phyloP scores from a whole-genome alignment of 2,329 filamentous ascomycete species.

The Thelonectria blattea region DNA sequence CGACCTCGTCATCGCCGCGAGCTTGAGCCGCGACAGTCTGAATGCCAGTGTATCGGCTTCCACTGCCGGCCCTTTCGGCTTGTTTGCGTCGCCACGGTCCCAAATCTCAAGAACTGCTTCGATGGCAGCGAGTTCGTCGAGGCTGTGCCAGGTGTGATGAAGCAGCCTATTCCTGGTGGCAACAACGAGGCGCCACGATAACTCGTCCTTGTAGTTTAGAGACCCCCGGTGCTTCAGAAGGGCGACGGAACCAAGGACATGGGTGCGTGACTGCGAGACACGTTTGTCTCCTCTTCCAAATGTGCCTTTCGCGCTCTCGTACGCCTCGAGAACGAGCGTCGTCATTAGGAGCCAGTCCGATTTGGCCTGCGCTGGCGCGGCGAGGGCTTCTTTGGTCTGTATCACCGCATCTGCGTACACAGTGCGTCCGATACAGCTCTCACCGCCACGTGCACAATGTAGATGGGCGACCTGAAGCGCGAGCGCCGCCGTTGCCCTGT shows the following conservation, averaged over 20 bases:
- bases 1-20: not conserved
- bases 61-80: not conserved
- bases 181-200: conserved; percentile 14
- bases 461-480: conserved; percentile 8
- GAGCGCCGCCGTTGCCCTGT: conserved; percentile 8
- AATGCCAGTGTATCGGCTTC: conserved; percentile 8
- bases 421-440: not conserved
- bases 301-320: not conserved
- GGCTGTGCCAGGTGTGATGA: not conserved
- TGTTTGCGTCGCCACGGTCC: not conserved
- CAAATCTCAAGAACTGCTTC: not conserved
- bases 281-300: not conserved
- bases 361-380: conserved; percentile 2
- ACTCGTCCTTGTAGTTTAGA: conserved; percentile 7
- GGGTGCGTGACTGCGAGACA: not conserved
- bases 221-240: conserved; percentile 11
- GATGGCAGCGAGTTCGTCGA: not conserved
- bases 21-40: not conserved
- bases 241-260: conserved; percentile 4
- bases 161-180: conserved; percentile 17
- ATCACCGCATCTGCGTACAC: not conserved
- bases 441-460: not conserved
- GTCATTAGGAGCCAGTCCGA: conserved; percentile 13
- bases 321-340: conserved; percentile 12
- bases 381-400: conserved; percentile 4